Evolutionary conservation across 371 early-diverging fungal genomes (phyloP).

Genomic region (Blakeslea trispora): DNA sequence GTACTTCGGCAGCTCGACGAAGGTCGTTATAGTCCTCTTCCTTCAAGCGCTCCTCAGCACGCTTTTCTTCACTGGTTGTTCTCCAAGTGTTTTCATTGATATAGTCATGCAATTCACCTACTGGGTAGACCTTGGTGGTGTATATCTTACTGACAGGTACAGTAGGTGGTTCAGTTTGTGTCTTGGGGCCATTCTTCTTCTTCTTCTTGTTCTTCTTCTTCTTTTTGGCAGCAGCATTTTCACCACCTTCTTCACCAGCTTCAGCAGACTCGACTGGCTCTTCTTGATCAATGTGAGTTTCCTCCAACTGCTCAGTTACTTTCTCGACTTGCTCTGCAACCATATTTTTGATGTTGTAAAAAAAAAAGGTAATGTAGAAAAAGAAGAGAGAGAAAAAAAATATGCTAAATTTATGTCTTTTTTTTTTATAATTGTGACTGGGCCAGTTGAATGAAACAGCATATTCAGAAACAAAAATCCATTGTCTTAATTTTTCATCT

Average conservation of each 20-base stretch:
- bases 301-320: conserved; percentile 14
- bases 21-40: conserved; percentile 79
- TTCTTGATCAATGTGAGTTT: conserved; percentile 19
- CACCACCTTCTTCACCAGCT: conserved; percentile 8
- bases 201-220: conserved; percentile 73
- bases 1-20: conserved; percentile 92
- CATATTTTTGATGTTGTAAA: too few species aligned
- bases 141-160: conserved; percentile 81
- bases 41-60: conserved; percentile 65
- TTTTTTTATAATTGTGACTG: too few species aligned
- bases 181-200: conserved; percentile 61
- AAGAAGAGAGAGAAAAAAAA: too few species aligned
- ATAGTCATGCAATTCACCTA: conserved; percentile 76
- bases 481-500: too few species aligned
- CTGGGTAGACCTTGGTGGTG: conserved; percentile 66
- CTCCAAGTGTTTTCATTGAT: conserved; percentile 78
- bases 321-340: conserved; percentile 11
- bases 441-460: too few species aligned
- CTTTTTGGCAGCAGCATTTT: conserved; percentile 34
- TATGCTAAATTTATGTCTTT: too few species aligned
- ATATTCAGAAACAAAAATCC: too few species aligned
- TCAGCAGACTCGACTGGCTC: background rate
- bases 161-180: conserved; percentile 77
- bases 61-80: conserved; percentile 81
- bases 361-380: too few species aligned